phyloP scores from a whole-genome alignment of 495 filamentous ascomycete genomes.

The Clavariopsis aquatica region DNA sequence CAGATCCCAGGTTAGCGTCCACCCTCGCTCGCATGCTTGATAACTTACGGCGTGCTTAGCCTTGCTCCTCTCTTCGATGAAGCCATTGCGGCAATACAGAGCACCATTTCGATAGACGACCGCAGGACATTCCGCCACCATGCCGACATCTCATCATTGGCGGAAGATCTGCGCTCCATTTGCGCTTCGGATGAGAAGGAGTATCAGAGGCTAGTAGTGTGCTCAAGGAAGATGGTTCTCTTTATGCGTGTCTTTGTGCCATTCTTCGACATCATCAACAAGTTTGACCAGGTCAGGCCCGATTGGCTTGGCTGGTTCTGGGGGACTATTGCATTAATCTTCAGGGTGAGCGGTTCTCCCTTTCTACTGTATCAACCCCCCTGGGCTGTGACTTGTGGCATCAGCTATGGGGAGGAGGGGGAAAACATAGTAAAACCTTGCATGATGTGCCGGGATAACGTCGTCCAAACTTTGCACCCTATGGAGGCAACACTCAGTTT shows the following conservation, averaged over 20 bases:
- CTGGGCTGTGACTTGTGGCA: neutral
- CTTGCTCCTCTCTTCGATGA: slow-evolving; percentile 27
- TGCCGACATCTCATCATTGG: slow-evolving; percentile 5
- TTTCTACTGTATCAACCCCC: neutral
- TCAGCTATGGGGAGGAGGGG: too few species aligned
- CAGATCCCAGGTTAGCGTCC: slow-evolving; percentile 18
- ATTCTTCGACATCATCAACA: slow-evolving; percentile 26
- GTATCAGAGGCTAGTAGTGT: slow-evolving; percentile 14
- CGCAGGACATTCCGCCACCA: slow-evolving; percentile 11
- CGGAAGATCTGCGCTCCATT: slow-evolving; percentile 14
- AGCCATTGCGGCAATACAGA: slow-evolving; percentile 16
- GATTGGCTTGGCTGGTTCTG: slow-evolving; percentile 31
- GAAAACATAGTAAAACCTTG: too few species aligned
- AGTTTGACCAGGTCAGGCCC: slow-evolving; percentile 14
- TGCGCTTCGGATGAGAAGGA: slow-evolving; percentile 22
- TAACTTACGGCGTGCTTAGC: slow-evolving; percentile 10
- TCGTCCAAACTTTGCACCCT: neutral
- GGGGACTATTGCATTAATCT: slow-evolving; percentile 13
- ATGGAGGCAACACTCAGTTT: neutral
- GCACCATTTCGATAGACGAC: slow-evolving; percentile 16
- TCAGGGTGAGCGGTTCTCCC: slow-evolving; percentile 19
- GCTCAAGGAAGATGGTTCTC: slow-evolving; percentile 13
- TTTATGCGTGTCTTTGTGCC: slow-evolving; percentile 20
- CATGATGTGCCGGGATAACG: neutral
- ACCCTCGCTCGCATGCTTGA: too few species aligned